Percentiles rank a stretch among this genome's conserved stretches.
Evolutionary conservation across 192 early-diverging fungal species (phyloP).

Genomic region (Coemansia sp.): DNA sequence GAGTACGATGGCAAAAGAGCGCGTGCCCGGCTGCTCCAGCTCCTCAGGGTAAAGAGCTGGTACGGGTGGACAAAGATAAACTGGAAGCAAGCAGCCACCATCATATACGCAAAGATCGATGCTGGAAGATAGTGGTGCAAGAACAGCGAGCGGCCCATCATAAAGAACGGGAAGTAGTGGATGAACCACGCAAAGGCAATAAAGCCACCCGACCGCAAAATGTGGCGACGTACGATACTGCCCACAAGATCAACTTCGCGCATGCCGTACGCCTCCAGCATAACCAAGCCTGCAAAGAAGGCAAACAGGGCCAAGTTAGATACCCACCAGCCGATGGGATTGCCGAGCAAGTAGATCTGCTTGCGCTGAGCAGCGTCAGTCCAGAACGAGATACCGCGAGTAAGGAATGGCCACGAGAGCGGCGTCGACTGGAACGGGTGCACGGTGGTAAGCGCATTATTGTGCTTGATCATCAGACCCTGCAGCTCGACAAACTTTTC

Average conservation of each 20-base stretch:
- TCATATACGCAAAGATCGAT: slow-evolving; percentile 73
- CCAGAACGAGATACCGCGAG: slow-evolving; percentile 94
- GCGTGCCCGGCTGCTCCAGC: slow-evolving; percentile 39
- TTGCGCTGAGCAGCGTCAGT: slow-evolving; percentile 68
- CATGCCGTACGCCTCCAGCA: slow-evolving; percentile 70
- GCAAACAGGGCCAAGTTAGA: slow-evolving; percentile 35
- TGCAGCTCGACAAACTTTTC: slow-evolving; percentile 89
- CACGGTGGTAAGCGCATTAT: slow-evolving; percentile 81
- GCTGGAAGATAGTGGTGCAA: slow-evolving; percentile 83
- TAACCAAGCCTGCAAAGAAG: slow-evolving; percentile 65
- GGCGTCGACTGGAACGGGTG: slow-evolving; percentile 92
- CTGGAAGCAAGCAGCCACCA: slow-evolving; percentile 61
- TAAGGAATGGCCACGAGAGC: slow-evolving; percentile 84
- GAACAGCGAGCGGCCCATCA: slow-evolving; percentile 72
- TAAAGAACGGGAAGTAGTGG: slow-evolving; percentile 79
- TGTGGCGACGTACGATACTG: slow-evolving; percentile 33
- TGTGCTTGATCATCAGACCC: slow-evolving; percentile 85
- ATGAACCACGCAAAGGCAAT: slow-evolving; percentile 65
- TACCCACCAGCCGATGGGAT: slow-evolving; percentile 87
- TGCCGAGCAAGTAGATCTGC: slow-evolving; percentile 92
- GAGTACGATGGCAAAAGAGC: slow-evolving; percentile 36
- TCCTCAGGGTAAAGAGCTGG: slow-evolving; percentile 41
- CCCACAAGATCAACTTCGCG: slow-evolving; percentile 70
- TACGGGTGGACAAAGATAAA: slow-evolving; percentile 56
- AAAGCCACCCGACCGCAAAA: slow-evolving; percentile 60